phyloP scores from a whole-genome alignment of 2,329 filamentous ascomycete genomes.

The Arachnomyces sp. region DNA sequence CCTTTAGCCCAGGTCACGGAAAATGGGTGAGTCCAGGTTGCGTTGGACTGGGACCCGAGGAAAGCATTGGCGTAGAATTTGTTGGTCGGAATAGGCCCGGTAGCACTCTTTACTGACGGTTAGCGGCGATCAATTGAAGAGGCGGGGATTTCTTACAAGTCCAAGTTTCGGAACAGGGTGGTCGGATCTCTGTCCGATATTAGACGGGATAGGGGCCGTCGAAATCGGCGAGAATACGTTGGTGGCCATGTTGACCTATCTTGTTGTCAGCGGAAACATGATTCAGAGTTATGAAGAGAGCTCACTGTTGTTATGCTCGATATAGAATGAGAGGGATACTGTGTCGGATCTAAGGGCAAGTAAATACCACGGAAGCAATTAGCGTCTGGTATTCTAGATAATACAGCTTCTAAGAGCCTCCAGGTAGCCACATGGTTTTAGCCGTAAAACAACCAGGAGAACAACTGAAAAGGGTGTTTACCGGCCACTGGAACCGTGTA shows the following conservation, averaged over 20 bases:
- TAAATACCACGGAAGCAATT: too few relatives aligned
- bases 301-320: too few relatives aligned
- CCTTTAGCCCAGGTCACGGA: constrained; percentile 60
- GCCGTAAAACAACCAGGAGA: too few relatives aligned
- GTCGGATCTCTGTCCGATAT: constrained; percentile 30
- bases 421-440: too few relatives aligned
- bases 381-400: too few relatives aligned
- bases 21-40: constrained; percentile 70
- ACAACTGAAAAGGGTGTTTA: too few relatives aligned
- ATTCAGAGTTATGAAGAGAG: too few relatives aligned
- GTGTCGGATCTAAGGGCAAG: too few relatives aligned
- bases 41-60: constrained; percentile 60
- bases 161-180: constrained; percentile 35
- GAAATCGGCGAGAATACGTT: constrained; percentile 36
- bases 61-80: constrained; percentile 73
- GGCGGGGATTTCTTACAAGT: constrained; percentile 25
- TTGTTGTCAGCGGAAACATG: too few relatives aligned
- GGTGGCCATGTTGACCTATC: constrained; percentile 19
- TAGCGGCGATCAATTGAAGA: constrained; percentile 6
- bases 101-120: constrained; percentile 8
- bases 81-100: constrained; percentile 36
- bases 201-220: constrained; percentile 29
- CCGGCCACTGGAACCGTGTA: too few relatives aligned
- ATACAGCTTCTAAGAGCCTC: too few relatives aligned
- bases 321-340: too few relatives aligned